A percentile compares a stretch with the other conserved stretches of the same genome.
phyloP scores from a whole-genome alignment of 2,329 filamentous ascomycete genomes.

The Tympanopsis confertula region DNA sequence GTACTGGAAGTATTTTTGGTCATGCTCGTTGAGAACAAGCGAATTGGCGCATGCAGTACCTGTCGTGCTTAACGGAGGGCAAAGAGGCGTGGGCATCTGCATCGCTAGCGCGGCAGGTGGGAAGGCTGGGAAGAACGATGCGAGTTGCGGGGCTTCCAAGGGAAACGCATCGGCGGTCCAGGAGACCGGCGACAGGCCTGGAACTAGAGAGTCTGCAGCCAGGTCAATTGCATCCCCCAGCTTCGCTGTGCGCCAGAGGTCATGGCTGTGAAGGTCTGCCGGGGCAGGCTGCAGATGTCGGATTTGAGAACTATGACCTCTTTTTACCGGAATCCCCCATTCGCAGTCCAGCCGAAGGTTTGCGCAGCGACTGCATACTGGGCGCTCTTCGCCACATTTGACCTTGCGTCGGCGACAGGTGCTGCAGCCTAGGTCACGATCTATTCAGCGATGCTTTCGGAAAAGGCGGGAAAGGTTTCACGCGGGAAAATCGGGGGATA shows the following conservation, averaged over 20 bases:
- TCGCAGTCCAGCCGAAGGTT: conserved; percentile 17
- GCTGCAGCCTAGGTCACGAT: conserved; percentile 16
- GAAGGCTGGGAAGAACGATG: neutral
- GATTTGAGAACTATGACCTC: conserved; percentile 5
- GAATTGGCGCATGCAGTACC: conserved; percentile 18
- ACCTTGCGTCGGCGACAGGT: conserved; percentile 12
- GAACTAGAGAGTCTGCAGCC: no score
- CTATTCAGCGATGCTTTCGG: neutral
- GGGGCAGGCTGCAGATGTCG: conserved; percentile 1
- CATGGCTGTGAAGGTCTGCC: no score
- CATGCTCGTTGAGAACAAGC: conserved; percentile 17
- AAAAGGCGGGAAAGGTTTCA: neutral
- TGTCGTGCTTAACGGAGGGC: conserved; percentile 6
- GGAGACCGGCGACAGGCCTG: neutral
- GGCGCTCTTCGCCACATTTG: conserved; percentile 6
- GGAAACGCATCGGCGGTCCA: neutral
- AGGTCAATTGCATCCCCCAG: no score
- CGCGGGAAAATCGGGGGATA: no score
- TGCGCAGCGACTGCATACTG: conserved; percentile 17
- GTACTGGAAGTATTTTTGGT: conserved; percentile 18
- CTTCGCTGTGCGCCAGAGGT: no score
- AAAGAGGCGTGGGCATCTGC: conserved; percentile 2
- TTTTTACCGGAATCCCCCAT: conserved; percentile 16
- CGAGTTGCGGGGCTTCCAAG: no score
- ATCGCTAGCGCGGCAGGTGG: conserved; percentile 1